Evolutionary conservation across 2,329 filamentous ascomycete genomes (phyloP).

Genomic region (Pseudogymnoascus sp.): DNA sequence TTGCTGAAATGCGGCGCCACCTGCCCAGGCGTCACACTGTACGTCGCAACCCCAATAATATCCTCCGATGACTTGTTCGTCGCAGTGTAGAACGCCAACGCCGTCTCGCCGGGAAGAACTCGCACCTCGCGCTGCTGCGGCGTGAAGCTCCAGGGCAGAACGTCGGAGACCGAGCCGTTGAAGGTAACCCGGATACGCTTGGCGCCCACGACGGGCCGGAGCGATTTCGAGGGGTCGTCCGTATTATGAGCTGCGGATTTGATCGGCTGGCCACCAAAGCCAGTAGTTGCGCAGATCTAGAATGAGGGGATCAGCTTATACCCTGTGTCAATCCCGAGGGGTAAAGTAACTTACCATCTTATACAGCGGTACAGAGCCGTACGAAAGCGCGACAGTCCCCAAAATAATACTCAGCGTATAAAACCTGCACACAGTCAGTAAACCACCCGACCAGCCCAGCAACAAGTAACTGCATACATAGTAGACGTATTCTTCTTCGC

Average conservation of each 20-base stretch:
- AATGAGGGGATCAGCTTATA: slow-evolving; percentile 12
- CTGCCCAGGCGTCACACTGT: slow-evolving; percentile 92
- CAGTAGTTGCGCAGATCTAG: slow-evolving; percentile 74
- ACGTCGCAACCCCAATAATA: slow-evolving; percentile 96
- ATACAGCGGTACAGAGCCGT: slow-evolving; percentile 78
- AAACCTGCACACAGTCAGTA: slow-evolving; percentile 40
- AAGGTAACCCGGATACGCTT: slow-evolving; percentile 92
- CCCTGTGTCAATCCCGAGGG: slow-evolving; percentile 12
- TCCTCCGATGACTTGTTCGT: slow-evolving; percentile 85
- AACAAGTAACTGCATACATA: slow-evolving; percentile 36
- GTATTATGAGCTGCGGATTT: slow-evolving; percentile 63
- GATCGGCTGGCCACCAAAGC: slow-evolving; percentile 89
- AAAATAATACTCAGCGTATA: slow-evolving; percentile 71
- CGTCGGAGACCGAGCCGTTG: slow-evolving; percentile 88
- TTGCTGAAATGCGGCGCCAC: slow-evolving; percentile 98
- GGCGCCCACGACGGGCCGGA: slow-evolving; percentile 70
- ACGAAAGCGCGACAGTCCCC: slow-evolving; percentile 70
- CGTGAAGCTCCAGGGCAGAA: slow-evolving; percentile 93
- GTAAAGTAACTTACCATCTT: slow-evolving; percentile 56
- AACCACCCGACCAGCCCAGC: background rate
- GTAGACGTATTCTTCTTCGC: slow-evolving; percentile 59
- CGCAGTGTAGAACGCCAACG: slow-evolving; percentile 93
- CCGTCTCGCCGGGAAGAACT: slow-evolving; percentile 91
- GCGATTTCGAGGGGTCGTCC: slow-evolving; percentile 61
- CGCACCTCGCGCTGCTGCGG: slow-evolving; percentile 95